Evolutionary conservation across 768 basidiomycete genomes (phyloP), one percentile per base, ranked within the genome.

Genomic region (Amanita jacksonii): DNA sequence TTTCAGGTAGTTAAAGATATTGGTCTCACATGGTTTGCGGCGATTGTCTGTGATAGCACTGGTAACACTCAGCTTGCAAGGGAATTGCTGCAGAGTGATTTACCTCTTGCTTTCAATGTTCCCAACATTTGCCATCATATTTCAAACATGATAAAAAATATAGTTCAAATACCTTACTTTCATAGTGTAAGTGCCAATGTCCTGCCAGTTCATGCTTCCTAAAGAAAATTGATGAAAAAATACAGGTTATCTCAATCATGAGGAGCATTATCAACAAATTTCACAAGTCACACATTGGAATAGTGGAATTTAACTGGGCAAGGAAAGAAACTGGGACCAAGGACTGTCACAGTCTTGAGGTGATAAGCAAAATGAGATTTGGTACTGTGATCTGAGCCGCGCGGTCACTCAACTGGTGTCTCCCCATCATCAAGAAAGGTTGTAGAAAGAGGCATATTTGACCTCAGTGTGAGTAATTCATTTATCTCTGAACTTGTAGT

Each of bases 311-410:
- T 16, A 33, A 43, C 7, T 13, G 40, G 13, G 53, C 52, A 1
- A 46, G 46, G 10, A 36, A 46, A 3, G 33, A 42, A n/a, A 15
- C 45, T 24, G 42, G 51, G n/a, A n/a, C n/a, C n/a, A n/a, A n/a
- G 1, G 49, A 54, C 22, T 27, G 25, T 1, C 50, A 39, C 20
- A 56, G 54, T 3, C 44, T 60, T 5, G 52, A 53, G 16, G 23
- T 49, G 8, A 56, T 60, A 36, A 52, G 59, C 7, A 56, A 56
- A 48, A 59, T 53, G 15, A 41, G 50, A 15, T 59, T 59, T 45
- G 54, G 36, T 0, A 56, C 55, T 10, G 33, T 57, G 16, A 48
- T 53, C 38, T 24, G 45, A 22, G 48, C 54, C 7, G 46, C 53
- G 4, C 28, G 33, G 22, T 55, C 55, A 45, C 12, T 56, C 7